Conservation (phyloP, 305 asterid species). For the Fraxinus ornus region DNA sequence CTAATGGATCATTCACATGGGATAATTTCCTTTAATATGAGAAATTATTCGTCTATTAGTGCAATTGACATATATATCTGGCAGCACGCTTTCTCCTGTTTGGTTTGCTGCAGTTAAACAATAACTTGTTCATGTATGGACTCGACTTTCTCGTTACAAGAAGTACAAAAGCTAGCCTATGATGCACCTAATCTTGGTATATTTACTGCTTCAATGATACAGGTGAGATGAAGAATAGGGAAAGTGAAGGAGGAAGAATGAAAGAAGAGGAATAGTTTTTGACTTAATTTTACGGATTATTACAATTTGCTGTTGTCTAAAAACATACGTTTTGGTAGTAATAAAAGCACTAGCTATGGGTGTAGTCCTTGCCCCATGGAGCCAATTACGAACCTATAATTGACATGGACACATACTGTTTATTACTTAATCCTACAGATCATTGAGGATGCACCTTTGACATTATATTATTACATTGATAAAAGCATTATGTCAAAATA, state of each 20-base stretch:
- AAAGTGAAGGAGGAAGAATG: background rate
- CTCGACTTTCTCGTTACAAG: background rate
- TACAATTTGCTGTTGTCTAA: background rate
- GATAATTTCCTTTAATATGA: background rate
- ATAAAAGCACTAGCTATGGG: background rate
- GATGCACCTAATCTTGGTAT: background rate
- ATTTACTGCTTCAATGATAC: background rate
- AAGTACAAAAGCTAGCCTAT: background rate
- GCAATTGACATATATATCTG: background rate
- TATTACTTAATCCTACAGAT: background rate
- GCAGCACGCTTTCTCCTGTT: background rate
- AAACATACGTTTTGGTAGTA: background rate
- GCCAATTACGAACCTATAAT: background rate
- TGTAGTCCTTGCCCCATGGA: background rate
- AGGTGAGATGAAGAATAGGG: background rate
- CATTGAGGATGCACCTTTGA: background rate
- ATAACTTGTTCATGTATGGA: background rate
- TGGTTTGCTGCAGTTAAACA: background rate
- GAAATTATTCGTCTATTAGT: background rate
- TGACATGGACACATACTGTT: background rate
- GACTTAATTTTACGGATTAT: background rate
- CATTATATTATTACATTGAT: background rate
- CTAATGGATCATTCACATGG: background rate
- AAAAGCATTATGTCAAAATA: background rate
- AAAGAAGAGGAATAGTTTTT: background rate